Evolutionary conservation across 495 filamentous ascomycete genomes (phyloP).

Genomic region (Penicillium nucicola): DNA sequence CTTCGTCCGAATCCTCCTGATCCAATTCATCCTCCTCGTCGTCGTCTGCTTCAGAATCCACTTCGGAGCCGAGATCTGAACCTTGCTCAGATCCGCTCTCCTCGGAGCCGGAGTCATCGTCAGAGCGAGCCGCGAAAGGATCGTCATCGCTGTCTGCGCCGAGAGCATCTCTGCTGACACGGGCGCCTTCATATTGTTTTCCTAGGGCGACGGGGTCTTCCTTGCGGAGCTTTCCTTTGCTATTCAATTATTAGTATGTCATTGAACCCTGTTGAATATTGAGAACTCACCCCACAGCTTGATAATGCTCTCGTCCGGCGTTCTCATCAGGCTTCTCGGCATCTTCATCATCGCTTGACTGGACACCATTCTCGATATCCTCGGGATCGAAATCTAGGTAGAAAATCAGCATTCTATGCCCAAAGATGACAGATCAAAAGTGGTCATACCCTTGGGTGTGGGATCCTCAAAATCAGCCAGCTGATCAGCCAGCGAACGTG

Average conservation of each 20-base stretch:
- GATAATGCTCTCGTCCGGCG: constrained; percentile 78
- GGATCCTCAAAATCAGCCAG: constrained; percentile 62
- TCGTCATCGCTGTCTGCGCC: constrained; percentile 49
- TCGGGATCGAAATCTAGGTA: constrained; percentile 84
- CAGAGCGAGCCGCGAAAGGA: constrained; percentile 32
- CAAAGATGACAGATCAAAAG: background rate
- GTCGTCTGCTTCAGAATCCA: constrained; percentile 15
- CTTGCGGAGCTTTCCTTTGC: constrained; percentile 83
- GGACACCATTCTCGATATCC: constrained; percentile 54
- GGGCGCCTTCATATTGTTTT: constrained; percentile 76
- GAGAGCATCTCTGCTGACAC: constrained; percentile 70
- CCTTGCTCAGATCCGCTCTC: constrained; percentile 9
- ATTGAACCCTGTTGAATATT: constrained; percentile 2
- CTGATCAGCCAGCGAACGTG: constrained; percentile 58
- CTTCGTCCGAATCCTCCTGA: constrained; percentile 4
- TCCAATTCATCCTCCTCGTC: constrained; percentile 9
- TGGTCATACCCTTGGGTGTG: constrained; percentile 53
- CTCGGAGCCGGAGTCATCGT: constrained; percentile 15
- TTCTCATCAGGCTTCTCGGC: constrained; percentile 36
- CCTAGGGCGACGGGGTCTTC: constrained; percentile 59
- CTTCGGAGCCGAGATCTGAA: constrained; percentile 18
- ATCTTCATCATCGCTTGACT: constrained; percentile 53
- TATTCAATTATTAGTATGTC: constrained; percentile 25
- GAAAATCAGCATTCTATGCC: constrained; percentile 8
- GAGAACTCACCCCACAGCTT: constrained; percentile 64